A percentile compares a stretch with the other conserved stretches of the same genome.
Conservation (phyloP, 176 grass and related monocot genomes). For the Thalia dealbata region DNA sequence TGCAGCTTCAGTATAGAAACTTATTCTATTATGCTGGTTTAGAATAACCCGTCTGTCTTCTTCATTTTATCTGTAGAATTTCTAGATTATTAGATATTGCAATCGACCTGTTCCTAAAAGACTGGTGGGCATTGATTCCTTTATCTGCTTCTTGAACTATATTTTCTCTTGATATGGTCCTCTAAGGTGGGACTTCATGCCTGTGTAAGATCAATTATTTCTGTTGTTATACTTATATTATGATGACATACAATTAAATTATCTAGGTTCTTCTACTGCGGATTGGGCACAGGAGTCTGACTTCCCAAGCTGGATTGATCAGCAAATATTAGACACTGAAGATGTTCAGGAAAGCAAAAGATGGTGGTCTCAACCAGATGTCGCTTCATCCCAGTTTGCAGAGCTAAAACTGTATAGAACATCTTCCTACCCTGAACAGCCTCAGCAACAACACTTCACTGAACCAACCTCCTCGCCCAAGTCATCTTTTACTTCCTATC, state of each 20-base stretch:
- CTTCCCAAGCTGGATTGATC: constrained; percentile 14
- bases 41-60: neutral
- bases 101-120: neutral
- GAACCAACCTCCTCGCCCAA: constrained; percentile 2
- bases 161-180: neutral
- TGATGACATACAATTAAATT: neutral
- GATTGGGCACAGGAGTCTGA: constrained; percentile 21
- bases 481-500: constrained; percentile 19
- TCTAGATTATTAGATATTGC: neutral
- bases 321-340: constrained; percentile 20
- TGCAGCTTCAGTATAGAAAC: neutral
- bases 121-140: neutral
- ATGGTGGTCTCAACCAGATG: constrained; percentile 17
- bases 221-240: neutral
- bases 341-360: constrained; percentile 13
- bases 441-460: neutral
- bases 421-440: constrained; percentile 13
- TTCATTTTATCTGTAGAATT: neutral
- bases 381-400: neutral
- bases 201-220: neutral
- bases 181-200: neutral
- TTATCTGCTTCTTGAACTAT: neutral
- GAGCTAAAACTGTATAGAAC: constrained; percentile 16
- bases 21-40: neutral
- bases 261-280: constrained; percentile 37